A percentile compares a stretch with the other conserved stretches of the same genome.
Conservation (phyloP, 495 filamentous ascomycete genomes). For the Jackrogersella multiformis region DNA sequence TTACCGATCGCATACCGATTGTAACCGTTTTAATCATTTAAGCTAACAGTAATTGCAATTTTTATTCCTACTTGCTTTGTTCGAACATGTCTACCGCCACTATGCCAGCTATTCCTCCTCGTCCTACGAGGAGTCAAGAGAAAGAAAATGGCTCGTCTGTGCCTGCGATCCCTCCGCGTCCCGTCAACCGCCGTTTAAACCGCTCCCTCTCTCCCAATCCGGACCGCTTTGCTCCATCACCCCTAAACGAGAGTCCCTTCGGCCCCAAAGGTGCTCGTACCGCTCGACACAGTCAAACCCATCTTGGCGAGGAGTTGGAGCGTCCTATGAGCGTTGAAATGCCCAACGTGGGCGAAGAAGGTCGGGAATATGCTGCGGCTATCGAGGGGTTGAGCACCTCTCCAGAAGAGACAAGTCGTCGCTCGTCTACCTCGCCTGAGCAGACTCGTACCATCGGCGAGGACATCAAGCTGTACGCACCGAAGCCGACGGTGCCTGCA, state of each 20-base stretch:
- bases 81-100: slow-evolving; percentile 54
- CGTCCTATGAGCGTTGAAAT: slow-evolving; percentile 82
- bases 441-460: slow-evolving; percentile 81
- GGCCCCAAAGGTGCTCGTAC: slow-evolving; percentile 41
- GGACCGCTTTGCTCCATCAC: slow-evolving; percentile 83
- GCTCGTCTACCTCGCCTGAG: slow-evolving; percentile 57
- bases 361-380: slow-evolving; percentile 81
- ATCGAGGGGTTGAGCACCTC: slow-evolving; percentile 53
- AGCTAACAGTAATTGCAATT: slow-evolving; percentile 36
- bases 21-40: slow-evolving; percentile 30
- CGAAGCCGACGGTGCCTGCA: slow-evolving; percentile 83
- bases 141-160: slow-evolving; percentile 46
- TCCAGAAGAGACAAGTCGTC: slow-evolving; percentile 41
- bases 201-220: slow-evolving; percentile 81
- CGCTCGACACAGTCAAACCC: slow-evolving; percentile 54
- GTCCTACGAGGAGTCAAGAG: slow-evolving; percentile 63
- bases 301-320: slow-evolving; percentile 57
- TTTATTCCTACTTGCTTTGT: slow-evolving; percentile 12
- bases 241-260: slow-evolving; percentile 72
- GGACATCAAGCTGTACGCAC: slow-evolving; percentile 87
- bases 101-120: slow-evolving; percentile 71
- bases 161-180: slow-evolving; percentile 76
- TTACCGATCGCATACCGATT: slow-evolving; percentile 25
- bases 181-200: slow-evolving; percentile 69
- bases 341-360: slow-evolving; percentile 88